Percentiles rank a stretch among this genome's conserved stretches.
Evolutionary conservation across 2,329 filamentous ascomycete species (phyloP).

Genomic region (Fusarium succisae): DNA sequence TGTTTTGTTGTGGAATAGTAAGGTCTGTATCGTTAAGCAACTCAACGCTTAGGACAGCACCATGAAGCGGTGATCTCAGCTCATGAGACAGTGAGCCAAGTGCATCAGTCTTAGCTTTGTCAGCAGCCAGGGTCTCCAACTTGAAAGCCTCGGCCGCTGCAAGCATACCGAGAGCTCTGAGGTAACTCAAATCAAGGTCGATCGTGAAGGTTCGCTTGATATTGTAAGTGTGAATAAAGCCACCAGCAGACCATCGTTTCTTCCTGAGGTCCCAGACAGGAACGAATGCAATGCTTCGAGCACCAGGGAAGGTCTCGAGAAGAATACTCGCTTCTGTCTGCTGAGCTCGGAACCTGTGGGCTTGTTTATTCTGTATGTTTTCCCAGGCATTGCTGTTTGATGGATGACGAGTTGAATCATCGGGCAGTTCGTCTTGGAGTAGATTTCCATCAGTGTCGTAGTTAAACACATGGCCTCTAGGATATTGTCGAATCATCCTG

Average conservation of each 20-base stretch:
- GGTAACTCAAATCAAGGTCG: conserved; percentile 60
- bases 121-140: conserved; percentile 49
- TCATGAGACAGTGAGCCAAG: conserved; percentile 70
- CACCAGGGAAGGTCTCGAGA: conserved; percentile 51
- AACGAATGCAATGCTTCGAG: conserved; percentile 57
- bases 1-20: conserved; percentile 56
- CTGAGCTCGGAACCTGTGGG: conserved; percentile 8
- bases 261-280: conserved; percentile 58
- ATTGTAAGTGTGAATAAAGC: conserved; percentile 59
- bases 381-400: neutral
- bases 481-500: conserved; percentile 55
- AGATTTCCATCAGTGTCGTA: conserved; percentile 52
- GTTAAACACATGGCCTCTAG: conserved; percentile 57
- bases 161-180: conserved; percentile 61
- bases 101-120: conserved; percentile 65
- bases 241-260: conserved; percentile 59
- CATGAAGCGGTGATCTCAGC: conserved; percentile 68
- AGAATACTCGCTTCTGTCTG: conserved; percentile 42
- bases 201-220: conserved; percentile 55
- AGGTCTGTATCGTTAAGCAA: conserved; percentile 62
- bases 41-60: conserved; percentile 64
- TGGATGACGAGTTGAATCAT: conserved; percentile 13
- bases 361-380: neutral
- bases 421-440: conserved; percentile 44
- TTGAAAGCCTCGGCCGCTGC: conserved; percentile 66